Conservation (phyloP, 1,284 basidiomycete species). For the Rhizoctonia solani region DNA sequence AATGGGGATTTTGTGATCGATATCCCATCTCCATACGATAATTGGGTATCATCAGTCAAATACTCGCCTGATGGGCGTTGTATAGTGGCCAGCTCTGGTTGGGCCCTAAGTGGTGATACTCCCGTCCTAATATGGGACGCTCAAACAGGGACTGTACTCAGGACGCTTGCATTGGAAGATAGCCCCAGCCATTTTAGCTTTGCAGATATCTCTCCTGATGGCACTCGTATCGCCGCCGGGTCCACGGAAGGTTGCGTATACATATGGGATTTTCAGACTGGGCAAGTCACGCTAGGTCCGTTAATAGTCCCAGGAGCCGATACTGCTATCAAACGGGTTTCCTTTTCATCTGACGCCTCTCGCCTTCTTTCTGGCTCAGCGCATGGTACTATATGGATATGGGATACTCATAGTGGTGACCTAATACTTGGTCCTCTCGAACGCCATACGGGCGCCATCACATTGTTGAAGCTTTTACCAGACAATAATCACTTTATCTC, state of each 20-base stretch:
- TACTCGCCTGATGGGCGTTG: background rate
- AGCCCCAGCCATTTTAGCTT: background rate
- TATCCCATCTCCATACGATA: no score
- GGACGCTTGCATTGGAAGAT: background rate
- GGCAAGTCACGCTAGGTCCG: background rate
- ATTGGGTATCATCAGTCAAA: no score
- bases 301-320: background rate
- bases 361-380: slow-evolving; percentile 1
- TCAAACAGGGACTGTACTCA: background rate
- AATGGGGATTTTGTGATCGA: background rate
- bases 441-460: slow-evolving; percentile 39
- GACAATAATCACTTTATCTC: slow-evolving; percentile 30
- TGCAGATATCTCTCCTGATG: slow-evolving; percentile 8
- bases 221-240: slow-evolving; percentile 3
- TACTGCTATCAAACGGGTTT: background rate
- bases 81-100: background rate
- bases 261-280: slow-evolving; percentile 20
- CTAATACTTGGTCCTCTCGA: background rate
- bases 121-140: slow-evolving; percentile 30
- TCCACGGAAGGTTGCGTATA: slow-evolving; percentile 4
- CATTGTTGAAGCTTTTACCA: slow-evolving; percentile 27
- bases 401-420: background rate
- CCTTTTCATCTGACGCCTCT: slow-evolving; percentile 22
- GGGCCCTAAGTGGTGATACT: slow-evolving; percentile 27
- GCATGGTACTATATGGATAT: background rate